Base-by-base conservation (phyloP, 495 filamentous ascomycete genomes). In the Lasiosphaeria ovina region DNA sequence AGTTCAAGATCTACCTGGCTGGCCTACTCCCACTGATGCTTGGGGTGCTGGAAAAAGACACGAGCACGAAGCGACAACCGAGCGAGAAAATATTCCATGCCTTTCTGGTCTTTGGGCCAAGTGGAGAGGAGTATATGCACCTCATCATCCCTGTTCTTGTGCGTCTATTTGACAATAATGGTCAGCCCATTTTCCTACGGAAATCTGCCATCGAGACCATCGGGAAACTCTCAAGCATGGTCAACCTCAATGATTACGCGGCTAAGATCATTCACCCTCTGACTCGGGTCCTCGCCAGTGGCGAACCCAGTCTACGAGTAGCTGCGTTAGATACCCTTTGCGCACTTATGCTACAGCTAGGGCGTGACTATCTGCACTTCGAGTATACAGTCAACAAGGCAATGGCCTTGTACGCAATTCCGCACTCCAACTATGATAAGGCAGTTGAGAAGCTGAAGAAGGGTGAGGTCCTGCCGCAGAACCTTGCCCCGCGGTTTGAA, bases 81-180 rank as follows among this genome's bases (percentile, higher is more conserved):
- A 93, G 90, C 0, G 91, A 96, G 72, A 92, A 88, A 65, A 91
- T 98, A 16, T 81, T 99, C 11, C 95, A 98, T 73, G 91, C 93
- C 3, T 94, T 99, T 68, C 78, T 98, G 44, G 88, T 99, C 0
- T 97, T 99, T 71, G 94, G 95, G n/a, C 87, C 92, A 12, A 97
- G 92, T 67, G 89, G 87, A 14, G 94, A 98, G 71, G 93, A 97
- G 71, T 97, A 98, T 73, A 98, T 99, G 94, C 94, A 98, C 73
- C 81, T 99, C 35, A 98, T 99, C 64, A 92, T 99, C 40, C 94
- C 94, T 7, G 88, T 93, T n/a, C 89, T 99, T 60, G 91, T 99
- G 16, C 84, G 87, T 14, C 85, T 96, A 56, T 97, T 97, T 67
- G 91, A 98, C 66, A 93, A 89, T 60, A 82, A 85, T 17, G 85